Evolutionary conservation across 495 filamentous ascomycete genomes (phyloP), one percentile per base, ranked within the genome.

Genomic region (Aspergillus homomorphus): DNA sequence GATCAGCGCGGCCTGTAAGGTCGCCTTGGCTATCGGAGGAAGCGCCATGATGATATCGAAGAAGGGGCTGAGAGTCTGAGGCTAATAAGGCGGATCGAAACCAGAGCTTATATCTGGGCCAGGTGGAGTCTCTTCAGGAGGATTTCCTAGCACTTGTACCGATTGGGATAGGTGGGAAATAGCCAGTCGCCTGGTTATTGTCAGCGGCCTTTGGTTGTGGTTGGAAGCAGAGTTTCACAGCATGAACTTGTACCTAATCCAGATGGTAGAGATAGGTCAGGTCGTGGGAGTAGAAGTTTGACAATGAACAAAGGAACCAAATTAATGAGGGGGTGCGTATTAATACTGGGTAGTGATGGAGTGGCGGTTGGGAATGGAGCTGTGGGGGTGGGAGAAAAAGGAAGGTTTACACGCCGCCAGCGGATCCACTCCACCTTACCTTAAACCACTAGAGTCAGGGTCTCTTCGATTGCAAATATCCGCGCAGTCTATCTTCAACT

Each of bases 1-100:
- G 23, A 96, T 80, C 51, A 89, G 53, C 14, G 81, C 78, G 0
- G 87, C 78, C 68, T 91, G 87, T 19, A 91, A 61, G 14, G 88
- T 89, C 16, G 85, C 82, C 19, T 66, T 79, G 19, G 86, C 73
- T 41, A 91, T 81, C 1, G 86, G 80, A 8, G 86, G 66, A 14
- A 71, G 26, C 9, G 62, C 54, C 69, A 70, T 74, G 21, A 53
- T 12, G 33, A 38, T 7, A 14, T 38, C 26, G 26, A 28, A 28
- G 33, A 38, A 38, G 15, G 33, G 33, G n/a, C n/a, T n/a, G n/a
- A n/a, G n/a, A n/a, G n/a, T n/a, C 33, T 38, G 33, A 38, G 15
- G 12, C 10, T 5, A 38, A 10, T 10, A 30, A 30, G 4, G 26
- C 26, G 26, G 26, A 30, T 30, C 4, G 26, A 30, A 30, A 10